Evolutionary conservation across 164 flowering plant species (phyloP).

Genomic region (Annona cherimola): DNA sequence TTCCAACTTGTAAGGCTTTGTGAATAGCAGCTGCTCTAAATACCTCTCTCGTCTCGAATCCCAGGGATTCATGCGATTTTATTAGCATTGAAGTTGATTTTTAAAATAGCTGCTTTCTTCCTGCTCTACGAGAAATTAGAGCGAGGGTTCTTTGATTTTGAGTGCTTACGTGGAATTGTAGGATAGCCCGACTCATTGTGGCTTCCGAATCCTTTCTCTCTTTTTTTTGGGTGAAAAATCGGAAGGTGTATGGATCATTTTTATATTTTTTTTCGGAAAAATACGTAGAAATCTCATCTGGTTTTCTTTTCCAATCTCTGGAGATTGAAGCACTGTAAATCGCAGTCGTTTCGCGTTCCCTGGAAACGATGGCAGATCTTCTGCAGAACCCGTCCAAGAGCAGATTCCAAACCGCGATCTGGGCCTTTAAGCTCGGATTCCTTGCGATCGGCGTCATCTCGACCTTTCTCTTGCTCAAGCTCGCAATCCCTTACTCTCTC

Average conservation of each 20-base stretch:
- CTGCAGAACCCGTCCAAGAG: not conserved
- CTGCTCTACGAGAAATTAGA: not conserved
- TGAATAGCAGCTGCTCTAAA: not conserved
- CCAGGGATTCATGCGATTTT: not conserved
- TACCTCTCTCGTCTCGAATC: not conserved
- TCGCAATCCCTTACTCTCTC: slow-evolving; percentile 21
- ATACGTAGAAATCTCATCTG: not conserved
- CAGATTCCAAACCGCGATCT: slow-evolving; percentile 20
- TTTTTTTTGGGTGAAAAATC: no score
- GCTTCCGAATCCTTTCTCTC: no score
- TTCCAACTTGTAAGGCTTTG: not conserved
- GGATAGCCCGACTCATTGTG: no score
- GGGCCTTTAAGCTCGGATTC: slow-evolving; percentile 17
- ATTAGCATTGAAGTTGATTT: not conserved
- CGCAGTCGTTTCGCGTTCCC: not conserved
- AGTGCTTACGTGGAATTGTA: not conserved
- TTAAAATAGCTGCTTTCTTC: not conserved
- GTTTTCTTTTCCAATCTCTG: not conserved
- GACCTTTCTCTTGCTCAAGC: slow-evolving; percentile 17
- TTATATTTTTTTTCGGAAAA: not conserved
- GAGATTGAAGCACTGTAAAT: not conserved
- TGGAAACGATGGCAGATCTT: slow-evolving; percentile 9
- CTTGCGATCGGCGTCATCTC: slow-evolving; percentile 21
- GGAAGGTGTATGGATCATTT: not conserved
- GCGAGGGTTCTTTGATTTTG: not conserved